Evolutionary conservation across 2,329 filamentous ascomycete species (phyloP), one percentile per base, ranked within the genome.

Genomic region (Diaporthe citriasiana): DNA sequence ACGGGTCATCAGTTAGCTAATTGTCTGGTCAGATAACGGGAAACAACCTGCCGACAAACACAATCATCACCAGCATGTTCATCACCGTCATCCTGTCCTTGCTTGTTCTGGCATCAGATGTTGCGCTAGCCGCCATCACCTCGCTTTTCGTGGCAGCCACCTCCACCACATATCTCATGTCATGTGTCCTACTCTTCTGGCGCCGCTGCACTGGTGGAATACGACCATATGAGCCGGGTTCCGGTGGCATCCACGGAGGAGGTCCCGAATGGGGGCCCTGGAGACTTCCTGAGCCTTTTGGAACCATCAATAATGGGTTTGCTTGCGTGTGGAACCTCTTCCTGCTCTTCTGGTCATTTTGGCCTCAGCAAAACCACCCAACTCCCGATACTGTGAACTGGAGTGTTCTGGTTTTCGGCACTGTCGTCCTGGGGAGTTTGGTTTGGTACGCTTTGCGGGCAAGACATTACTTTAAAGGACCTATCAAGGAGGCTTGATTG

Each of bases 261-360:
- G 33, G 75, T 81, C 51, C 88, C 0, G 79, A 83, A 10, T 91
- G 89, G 89, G 89, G 89, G 0, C 88, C 89, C 0, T 91, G 88
- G 84, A 85, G 84, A 68, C 73, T 91, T 0, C 86, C 86, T 0
- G 88, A 88, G 7, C 78, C 83, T 0, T 78, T 88, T 2, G 89
- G 89, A 0, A 87, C 85, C 12, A 77, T 86, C 35, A 91, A 90
- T 78, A 91, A 91, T 75, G 78, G 83, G 1, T 87, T 89, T 68
- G 86, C 88, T 1, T 88, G 87, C 77, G 70, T 83, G 4, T 91
- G 90, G 77, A 85, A 87, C 78, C 74, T 87, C 1, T 86, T 91
- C 59, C 82, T 90, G 4, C 84, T 88, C 12, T 90, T 91, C 80
- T 91, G 88, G 84, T 86, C 84, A 25, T 88, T 90, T 63, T 89